phyloP scores from a whole-genome alignment of 345 rosid species.

The Microthlaspi erraticum region DNA sequence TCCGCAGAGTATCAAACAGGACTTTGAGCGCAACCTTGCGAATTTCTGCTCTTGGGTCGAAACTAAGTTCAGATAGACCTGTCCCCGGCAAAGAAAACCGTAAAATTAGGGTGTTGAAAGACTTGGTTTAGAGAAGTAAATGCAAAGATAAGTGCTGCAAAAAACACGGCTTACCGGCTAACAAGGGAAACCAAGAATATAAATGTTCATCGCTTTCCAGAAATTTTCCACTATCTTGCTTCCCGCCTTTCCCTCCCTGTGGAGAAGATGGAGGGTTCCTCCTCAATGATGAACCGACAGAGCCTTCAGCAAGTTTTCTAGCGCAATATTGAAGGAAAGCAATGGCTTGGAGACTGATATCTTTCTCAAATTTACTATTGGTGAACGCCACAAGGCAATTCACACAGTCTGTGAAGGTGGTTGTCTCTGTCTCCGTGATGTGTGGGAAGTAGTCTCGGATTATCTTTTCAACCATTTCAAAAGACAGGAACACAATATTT shows the following conservation, averaged over 20 bases:
- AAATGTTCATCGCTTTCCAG: constrained; percentile 79
- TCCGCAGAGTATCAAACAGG: constrained; percentile 83
- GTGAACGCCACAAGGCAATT: constrained; percentile 93
- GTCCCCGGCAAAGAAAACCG: constrained; percentile 33
- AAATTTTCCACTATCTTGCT: constrained; percentile 63
- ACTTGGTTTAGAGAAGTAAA: constrained; percentile 17
- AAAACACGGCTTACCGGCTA: constrained; percentile 65
- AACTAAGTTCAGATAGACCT: constrained; percentile 96
- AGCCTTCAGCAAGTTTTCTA: constrained; percentile 86
- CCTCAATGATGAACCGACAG: constrained; percentile 63
- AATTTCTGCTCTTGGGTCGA: constrained; percentile 90
- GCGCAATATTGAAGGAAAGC: constrained; percentile 90
- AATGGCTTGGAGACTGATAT: constrained; percentile 88
- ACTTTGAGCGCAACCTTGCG: constrained; percentile 90
- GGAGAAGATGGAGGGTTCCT: constrained; percentile 62
- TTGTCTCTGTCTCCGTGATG: constrained; percentile 91
- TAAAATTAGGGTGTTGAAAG: constrained; percentile 3
- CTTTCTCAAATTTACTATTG: constrained; percentile 87
- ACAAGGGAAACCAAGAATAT: constrained; percentile 89
- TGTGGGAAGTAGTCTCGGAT: constrained; percentile 90
- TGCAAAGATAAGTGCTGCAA: constrained; percentile 11
- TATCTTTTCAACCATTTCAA: constrained; percentile 93
- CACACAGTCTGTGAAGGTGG: constrained; percentile 94
- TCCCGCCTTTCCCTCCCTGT: constrained; percentile 54
- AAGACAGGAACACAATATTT: constrained; percentile 85